Percentiles rank a stretch among this genome's conserved stretches.
Conservation (phyloP, 257 asterid genomes). For the Paraleonurus japonicus region DNA sequence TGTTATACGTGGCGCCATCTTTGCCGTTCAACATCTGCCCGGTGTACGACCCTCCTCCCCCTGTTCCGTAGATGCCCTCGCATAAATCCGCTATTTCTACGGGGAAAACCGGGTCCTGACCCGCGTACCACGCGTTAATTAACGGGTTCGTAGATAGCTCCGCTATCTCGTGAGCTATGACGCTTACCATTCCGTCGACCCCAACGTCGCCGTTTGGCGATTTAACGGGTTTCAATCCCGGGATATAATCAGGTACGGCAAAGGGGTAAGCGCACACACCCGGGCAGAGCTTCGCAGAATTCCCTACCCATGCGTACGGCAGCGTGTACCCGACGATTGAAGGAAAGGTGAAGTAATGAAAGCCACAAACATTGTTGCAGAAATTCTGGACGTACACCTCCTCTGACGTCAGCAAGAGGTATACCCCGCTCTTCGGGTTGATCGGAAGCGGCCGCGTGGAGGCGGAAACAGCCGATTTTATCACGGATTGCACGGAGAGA, state of each 20-base stretch:
- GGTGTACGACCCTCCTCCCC: conserved; percentile 83
- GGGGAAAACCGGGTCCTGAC: conserved; percentile 75
- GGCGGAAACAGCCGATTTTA: conserved; percentile 65
- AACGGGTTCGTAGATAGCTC: conserved; percentile 78
- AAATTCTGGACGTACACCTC: conserved; percentile 77
- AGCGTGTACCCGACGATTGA: conserved; percentile 90
- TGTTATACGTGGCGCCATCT: conserved; percentile 83
- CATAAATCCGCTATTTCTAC: conserved; percentile 91
- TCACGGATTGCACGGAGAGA: conserved; percentile 62
- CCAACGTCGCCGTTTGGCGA: conserved; percentile 82
- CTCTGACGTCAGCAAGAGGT: conserved; percentile 66
- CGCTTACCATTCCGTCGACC: conserved; percentile 88
- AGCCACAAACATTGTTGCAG: conserved; percentile 74
- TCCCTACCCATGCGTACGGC: conserved; percentile 95
- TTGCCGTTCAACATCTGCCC: conserved; percentile 74
- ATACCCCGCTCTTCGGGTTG: conserved; percentile 68
- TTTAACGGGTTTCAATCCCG: conserved; percentile 53
- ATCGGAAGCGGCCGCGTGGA: conserved; percentile 65
- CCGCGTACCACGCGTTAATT: conserved; percentile 89
- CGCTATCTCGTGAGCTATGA: conserved; percentile 85
- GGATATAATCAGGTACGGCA: conserved; percentile 68
- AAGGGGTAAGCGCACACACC: conserved; percentile 83
- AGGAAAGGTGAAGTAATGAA: conserved; percentile 84
- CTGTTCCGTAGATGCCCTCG: conserved; percentile 88
- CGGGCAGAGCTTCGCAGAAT: conserved; percentile 73